Evolutionary conservation across 176 grass and related monocot genomes (phyloP).

Genomic region (Zea luxurians): DNA sequence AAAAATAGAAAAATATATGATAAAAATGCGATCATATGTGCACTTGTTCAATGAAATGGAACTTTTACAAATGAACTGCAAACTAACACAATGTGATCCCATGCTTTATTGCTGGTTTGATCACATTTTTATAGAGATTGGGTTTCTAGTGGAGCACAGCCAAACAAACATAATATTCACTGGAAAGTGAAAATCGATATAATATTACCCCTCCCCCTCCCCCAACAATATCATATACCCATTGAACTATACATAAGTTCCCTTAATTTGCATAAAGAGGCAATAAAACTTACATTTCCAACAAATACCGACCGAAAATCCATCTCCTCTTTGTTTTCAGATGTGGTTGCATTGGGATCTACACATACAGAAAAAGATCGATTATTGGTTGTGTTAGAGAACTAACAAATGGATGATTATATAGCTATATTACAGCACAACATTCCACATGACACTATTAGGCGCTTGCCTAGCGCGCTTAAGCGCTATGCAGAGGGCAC

Average conservation of each 20-base stretch:
- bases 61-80: background rate
- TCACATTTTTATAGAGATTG: background rate
- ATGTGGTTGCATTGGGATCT: slow-evolving; percentile 53
- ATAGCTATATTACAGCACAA: background rate
- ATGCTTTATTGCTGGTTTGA: no score
- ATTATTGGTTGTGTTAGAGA: background rate
- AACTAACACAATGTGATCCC: background rate
- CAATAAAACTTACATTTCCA: slow-evolving; percentile 60
- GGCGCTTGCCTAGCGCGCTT: no score
- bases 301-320: slow-evolving; percentile 66
- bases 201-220: background rate
- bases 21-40: background rate
- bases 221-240: background rate
- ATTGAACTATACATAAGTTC: background rate
- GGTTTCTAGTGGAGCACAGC: background rate
- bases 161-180: background rate
- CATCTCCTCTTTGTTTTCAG: slow-evolving; percentile 67
- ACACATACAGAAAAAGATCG: slow-evolving; percentile 27
- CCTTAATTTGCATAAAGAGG: slow-evolving; percentile 15
- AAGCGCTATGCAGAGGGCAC: no score
- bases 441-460: no score
- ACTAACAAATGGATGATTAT: background rate
- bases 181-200: background rate
- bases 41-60: background rate
- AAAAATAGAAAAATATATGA: slow-evolving; percentile 10